Evolutionary conservation across 352 stramenopile species (phyloP), one percentile per base, ranked within the genome.

Genomic region (Globisporangium cylindrosporum): DNA sequence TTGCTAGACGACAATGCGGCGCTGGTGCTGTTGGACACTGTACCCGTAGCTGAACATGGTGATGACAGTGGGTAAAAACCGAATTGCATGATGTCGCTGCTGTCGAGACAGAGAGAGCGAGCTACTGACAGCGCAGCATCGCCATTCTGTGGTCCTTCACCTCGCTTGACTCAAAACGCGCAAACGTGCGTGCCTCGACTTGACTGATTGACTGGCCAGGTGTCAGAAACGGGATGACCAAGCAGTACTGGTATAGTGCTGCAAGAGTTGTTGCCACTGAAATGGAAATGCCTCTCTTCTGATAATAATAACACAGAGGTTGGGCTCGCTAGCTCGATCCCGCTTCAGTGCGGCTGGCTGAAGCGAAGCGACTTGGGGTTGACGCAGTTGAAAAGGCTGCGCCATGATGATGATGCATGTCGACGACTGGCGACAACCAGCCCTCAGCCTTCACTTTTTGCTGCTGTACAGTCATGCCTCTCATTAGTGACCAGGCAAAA

Each of bases 181-280:
- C 38, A 38, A 41, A 41, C 36, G 36, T 41, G 10, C 36, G 10
- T 41, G 36, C 10, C 9, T 48, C 18, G 12, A 18, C 38, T 48
- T 48, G 38, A 48, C 38, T 20, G 38, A 48, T 48, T 48, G 38
- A 48, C 38, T 20, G 12, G 12, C 4, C 25, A 38, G 53, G 53
- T 36, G 53, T 58, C 53, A 58, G 51, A 36, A 14, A 41, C 41
- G 25, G 54, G 54, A 59, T 59, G 24, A 36, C 53, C 53, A 58
- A 25, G 48, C 48, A 25, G 48, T 15, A 7, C 3, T 15, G 6
- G 9, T 54, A 22, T 24, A 24, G n/a, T 4, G 22, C 12, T 38
- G 8, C 7, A 38, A 38, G 27, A 6, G 32, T 38, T 38, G 32
- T 38, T 38, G 32, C 32, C 32, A 38, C 8, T 36, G 32, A 38